Evolutionary conservation across 306 rosid genomes (phyloP), one percentile per base, ranked within the genome.

Genomic region (Trifolium subterraneum): DNA sequence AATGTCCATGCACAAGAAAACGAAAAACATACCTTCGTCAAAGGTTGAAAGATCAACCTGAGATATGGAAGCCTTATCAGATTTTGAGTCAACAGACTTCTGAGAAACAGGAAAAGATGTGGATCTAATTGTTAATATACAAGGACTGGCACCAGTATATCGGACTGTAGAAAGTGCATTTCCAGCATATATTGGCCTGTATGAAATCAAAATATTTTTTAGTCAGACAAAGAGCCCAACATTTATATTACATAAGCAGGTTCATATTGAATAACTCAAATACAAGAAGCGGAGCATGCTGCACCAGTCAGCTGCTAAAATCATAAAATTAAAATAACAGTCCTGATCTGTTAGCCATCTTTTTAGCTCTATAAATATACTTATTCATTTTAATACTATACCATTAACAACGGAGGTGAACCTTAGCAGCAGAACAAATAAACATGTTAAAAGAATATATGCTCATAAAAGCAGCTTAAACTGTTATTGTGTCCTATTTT

Each of bases 101-200:
- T 78, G 71, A 51, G 83, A 27, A 42, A 83, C 84, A 0, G 92
- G 92, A 81, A 91, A 93, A 39, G 98, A 93, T 63, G 96, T 93
- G 51, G 97, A 80, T 84, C 98, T 79, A 73, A 93, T 76, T 15
- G 96, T 91, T 84, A 93, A 75, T 83, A 93, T 63, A 80, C 98
- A 93, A 73, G 98, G 98, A 78, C 76, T 88, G 80, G 81, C 78
- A 69, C 97, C 97, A 10, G 87, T 81, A 69, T 93, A 91, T 78
- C 84, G 86, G 70, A 91, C 92, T 0, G 91, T 91, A 80, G 87
- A 88, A 77, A 91, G 94, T 15, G 98, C 97, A 84, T 93, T 93
- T 60, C 98, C 98, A 52, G 98, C 98, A 83, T 91, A 93, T 83
- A 88, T 91, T 47, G 98, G 98, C 93, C 98, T 93, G 92, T 63